Base-by-base conservation (phyloP, 202 grass and related monocot species). In the Digitaria exilis region DNA sequence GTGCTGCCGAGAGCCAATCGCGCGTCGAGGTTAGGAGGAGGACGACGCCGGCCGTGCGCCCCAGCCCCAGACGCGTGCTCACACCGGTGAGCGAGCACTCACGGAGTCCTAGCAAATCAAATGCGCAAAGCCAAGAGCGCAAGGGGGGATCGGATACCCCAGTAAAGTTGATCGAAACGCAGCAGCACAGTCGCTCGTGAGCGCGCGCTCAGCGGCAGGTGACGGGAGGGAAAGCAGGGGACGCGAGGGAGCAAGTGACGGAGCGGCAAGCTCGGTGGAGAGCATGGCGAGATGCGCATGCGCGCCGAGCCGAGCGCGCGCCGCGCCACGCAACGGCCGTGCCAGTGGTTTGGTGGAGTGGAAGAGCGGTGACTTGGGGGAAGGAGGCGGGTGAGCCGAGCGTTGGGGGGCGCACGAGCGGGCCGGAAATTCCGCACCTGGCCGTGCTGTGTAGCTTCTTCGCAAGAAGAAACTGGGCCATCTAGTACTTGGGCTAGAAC, bases 251-350 rank as follows among this genome's bases (percentile, higher is more conserved):
- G 58, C 78, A 71, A 78, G 83, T 46, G 88, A 65, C 45, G 83
- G 88, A 89, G 88, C 83, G 88, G 65, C 78, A 73, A 82, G 39
- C 26, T 73, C 75, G 87, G 78, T 72, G 87, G 41, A 24, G 62
- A 21, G 16, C 73, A 59, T 58, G 82, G 8, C 48, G 63, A 54
- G 32, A 68, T 26, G 81, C 42, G 46, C 59, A 21, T 41, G 45
- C 3, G 35, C 21, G 44, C 58, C 48, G 49, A 42, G 17, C 44
- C 58, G 74, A 72, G 73, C 74, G 52, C 57, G 80, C 58, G 73
- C 69, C 51, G 80, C 49, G 73, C 69, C 41, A 48, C 74, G 52
- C 45, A 44, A 12, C 46, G 25, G 15, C 26, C 11, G 43, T 11
- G 64, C 14, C 6, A 56, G 19, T 74, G 69, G 28, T 60, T 6